Conservation (phyloP, 73 alveolate genomes). For the Paraurostyla sp. region DNA sequence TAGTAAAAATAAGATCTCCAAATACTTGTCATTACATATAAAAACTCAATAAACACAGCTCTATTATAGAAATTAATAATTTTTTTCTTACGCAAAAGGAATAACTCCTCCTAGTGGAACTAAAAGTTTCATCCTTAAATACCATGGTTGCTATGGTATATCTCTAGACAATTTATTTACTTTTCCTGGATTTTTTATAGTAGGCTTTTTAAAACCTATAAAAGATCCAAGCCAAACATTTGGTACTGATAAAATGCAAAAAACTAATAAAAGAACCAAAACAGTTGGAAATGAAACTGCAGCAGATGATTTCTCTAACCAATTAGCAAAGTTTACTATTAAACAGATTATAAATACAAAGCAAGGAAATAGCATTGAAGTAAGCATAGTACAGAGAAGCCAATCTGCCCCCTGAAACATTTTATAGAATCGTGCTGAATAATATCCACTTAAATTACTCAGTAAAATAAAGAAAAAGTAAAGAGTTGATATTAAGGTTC, state of each 20-base stretch:
- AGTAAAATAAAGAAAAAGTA: background rate
- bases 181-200: conserved; percentile 50
- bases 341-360: conserved; percentile 7
- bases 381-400: background rate
- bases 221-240: conserved; percentile 58
- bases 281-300: conserved; percentile 31
- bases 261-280: background rate
- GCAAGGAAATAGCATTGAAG: conserved; percentile 32
- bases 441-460: conserved; percentile 25
- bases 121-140: background rate
- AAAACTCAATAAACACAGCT: conserved; percentile 42
- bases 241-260: conserved; percentile 25
- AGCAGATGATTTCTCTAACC: conserved; percentile 51
- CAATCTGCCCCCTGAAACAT: conserved; percentile 58
- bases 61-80: background rate
- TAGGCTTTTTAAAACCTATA: conserved; percentile 45
- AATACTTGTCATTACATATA: conserved; percentile 36
- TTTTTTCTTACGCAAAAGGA: conserved; percentile 16
- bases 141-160: conserved; percentile 52
- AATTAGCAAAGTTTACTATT: conserved; percentile 16
- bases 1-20: conserved; percentile 45
- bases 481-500: conserved; percentile 14
- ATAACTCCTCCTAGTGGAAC: conserved; percentile 47
- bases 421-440: conserved; percentile 45
- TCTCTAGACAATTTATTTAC: conserved; percentile 56